phyloP scores from a whole-genome alignment of 768 basidiomycete species.

The Russula sp. region DNA sequence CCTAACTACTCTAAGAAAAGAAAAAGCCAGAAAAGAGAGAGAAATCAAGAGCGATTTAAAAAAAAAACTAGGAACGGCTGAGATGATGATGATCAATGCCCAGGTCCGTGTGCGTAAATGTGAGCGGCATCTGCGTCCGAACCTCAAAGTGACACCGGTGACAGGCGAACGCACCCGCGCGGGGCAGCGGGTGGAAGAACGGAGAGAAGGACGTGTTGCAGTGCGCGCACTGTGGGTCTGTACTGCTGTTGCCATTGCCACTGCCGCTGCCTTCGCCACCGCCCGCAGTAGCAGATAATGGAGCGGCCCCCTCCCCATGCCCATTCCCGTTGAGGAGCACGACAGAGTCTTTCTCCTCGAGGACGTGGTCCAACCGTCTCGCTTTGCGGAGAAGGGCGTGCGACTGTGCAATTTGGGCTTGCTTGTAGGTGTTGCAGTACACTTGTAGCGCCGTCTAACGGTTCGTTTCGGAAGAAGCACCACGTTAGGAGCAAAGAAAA shows the following conservation, averaged over 20 bases:
- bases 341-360: constrained; percentile 35
- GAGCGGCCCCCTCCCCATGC: constrained; percentile 1
- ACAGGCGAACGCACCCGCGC: constrained; percentile 32
- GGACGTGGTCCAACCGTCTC: constrained; percentile 66
- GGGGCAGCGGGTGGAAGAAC: constrained; percentile 50
- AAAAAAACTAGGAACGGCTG: background rate
- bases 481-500: background rate
- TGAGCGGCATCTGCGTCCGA: constrained; percentile 20
- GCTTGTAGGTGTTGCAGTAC: constrained; percentile 81
- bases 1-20: constrained; percentile 12
- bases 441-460: constrained; percentile 81
- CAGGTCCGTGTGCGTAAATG: constrained; percentile 1
- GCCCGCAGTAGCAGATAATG: background rate
- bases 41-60: background rate
- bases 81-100: background rate
- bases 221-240: constrained; percentile 41
- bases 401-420: constrained; percentile 58
- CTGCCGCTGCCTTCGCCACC: background rate
- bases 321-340: constrained; percentile 21
- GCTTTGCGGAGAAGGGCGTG: constrained; percentile 89
- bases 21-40: background rate
- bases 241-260: constrained; percentile 1
- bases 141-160: constrained; percentile 39
- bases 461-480: background rate
- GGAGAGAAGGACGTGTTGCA: constrained; percentile 72